Conservation (phyloP, 352 stramenopile genomes). For the Globisporangium cederbergense region DNA sequence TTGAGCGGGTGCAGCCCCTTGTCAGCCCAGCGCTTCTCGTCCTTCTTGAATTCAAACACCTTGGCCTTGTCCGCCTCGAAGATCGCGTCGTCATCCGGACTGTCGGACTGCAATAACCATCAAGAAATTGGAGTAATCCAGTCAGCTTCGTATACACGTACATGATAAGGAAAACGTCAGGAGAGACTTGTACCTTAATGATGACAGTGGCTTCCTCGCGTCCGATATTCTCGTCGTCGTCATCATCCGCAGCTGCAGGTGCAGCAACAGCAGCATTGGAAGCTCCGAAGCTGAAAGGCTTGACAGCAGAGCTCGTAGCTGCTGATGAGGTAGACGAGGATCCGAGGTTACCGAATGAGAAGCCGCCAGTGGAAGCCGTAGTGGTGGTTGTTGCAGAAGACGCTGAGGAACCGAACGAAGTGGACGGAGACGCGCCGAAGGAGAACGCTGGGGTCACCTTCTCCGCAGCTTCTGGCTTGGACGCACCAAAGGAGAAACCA, state of each 20-base stretch:
- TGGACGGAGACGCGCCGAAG: not conserved
- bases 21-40: constrained; percentile 86
- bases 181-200: constrained; percentile 56
- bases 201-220: constrained; percentile 85
- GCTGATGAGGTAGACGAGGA: constrained; percentile 2
- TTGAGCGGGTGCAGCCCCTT: constrained; percentile 81
- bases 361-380: not conserved
- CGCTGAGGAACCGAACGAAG: not conserved
- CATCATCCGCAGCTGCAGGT: constrained; percentile 16
- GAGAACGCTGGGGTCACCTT: constrained; percentile 2
- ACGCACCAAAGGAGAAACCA: constrained; percentile 32
- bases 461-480: constrained; percentile 1
- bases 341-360: constrained; percentile 14
- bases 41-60: constrained; percentile 84
- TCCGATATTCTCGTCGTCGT: constrained; percentile 78
- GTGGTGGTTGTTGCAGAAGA: not conserved
- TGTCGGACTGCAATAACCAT: constrained; percentile 38
- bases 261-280: constrained; percentile 20
- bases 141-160: not conserved
- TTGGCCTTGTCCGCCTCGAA: constrained; percentile 81
- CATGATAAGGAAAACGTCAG: not conserved
- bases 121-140: not conserved
- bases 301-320: constrained; percentile 10
- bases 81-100: constrained; percentile 62
- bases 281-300: constrained; percentile 30